phyloP scores from a whole-genome alignment of 208 protist genomes.

The Crithidia fasciculata region DNA sequence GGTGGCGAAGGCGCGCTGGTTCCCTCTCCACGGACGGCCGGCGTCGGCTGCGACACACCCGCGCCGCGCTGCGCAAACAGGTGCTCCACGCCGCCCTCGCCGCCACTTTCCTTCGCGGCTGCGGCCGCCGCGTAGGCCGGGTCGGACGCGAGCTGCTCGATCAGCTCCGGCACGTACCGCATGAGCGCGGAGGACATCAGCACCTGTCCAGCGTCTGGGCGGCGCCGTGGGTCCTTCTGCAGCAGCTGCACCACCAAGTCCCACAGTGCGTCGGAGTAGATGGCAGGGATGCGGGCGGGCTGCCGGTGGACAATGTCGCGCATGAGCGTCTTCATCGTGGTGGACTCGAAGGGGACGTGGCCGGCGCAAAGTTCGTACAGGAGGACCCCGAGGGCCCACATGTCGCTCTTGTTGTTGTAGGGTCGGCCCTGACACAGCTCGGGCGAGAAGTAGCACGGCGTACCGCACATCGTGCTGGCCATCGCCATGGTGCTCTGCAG shows the following conservation, averaged over 20 bases:
- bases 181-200: constrained; percentile 71
- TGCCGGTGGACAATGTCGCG: constrained; percentile 81
- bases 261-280: constrained; percentile 81
- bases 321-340: constrained; percentile 88
- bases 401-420: constrained; percentile 97
- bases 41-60: too few relatives aligned
- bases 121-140: constrained; percentile 9
- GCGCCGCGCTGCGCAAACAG: too few relatives aligned
- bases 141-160: constrained; percentile 51
- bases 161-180: constrained; percentile 69
- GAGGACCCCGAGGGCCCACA: constrained; percentile 94
- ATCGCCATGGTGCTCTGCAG: constrained; percentile 92
- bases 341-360: constrained; percentile 83
- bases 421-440: constrained; percentile 94
- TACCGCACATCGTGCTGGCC: constrained; percentile 93
- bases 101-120: neutral
- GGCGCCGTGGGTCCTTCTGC: constrained; percentile 80
- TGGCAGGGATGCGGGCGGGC: constrained; percentile 66
- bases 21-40: too few relatives aligned
- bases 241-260: constrained; percentile 75
- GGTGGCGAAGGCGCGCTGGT: too few relatives aligned
- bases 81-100: neutral
- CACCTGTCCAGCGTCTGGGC: constrained; percentile 83
- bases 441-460: constrained; percentile 96
- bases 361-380: constrained; percentile 89